Percentiles rank a stretch among this genome's conserved stretches.
Evolutionary conservation across 1,284 basidiomycete genomes (phyloP).

Genomic region (Papiliotrema nemorosa): DNA sequence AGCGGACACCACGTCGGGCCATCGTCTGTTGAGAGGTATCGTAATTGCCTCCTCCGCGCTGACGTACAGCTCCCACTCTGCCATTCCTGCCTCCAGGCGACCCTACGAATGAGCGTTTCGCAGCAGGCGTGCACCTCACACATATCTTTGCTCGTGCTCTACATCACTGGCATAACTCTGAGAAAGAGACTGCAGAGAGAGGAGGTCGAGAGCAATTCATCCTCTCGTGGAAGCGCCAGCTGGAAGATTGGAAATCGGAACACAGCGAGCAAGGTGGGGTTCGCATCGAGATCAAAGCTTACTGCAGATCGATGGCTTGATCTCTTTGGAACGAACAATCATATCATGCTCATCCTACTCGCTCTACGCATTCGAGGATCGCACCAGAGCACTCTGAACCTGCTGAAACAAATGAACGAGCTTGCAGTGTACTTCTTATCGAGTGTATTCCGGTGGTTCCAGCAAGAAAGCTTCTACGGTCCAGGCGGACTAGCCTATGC

Average conservation of each 20-base stretch:
- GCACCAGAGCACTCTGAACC: background rate
- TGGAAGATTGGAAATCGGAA: background rate
- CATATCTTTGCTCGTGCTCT: constrained; percentile 1
- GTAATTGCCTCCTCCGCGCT: background rate
- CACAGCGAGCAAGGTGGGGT: background rate
- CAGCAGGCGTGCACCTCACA: background rate
- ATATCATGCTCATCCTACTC: constrained; percentile 3
- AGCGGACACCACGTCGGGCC: constrained; percentile 1
- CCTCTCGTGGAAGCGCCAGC: background rate
- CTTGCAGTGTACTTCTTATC: background rate
- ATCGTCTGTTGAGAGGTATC: constrained; percentile 1
- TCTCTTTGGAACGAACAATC: background rate
- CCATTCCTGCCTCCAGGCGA: background rate
- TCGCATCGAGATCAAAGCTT: background rate
- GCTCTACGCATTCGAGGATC: constrained; percentile 1
- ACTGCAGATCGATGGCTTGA: background rate
- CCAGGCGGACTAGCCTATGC: constrained; percentile 1
- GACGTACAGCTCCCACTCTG: background rate
- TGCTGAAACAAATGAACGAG: background rate
- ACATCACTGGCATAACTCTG: background rate
- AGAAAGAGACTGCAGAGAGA: background rate
- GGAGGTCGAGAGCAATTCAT: background rate
- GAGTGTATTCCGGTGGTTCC: background rate
- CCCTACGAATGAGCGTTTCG: background rate
- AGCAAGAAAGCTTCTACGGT: background rate